These are phyloP conservation scores for Tuber magnatum DNA, from an alignment of 495 filamentous ascomycete species.

Conservation along the genomic window DNA sequence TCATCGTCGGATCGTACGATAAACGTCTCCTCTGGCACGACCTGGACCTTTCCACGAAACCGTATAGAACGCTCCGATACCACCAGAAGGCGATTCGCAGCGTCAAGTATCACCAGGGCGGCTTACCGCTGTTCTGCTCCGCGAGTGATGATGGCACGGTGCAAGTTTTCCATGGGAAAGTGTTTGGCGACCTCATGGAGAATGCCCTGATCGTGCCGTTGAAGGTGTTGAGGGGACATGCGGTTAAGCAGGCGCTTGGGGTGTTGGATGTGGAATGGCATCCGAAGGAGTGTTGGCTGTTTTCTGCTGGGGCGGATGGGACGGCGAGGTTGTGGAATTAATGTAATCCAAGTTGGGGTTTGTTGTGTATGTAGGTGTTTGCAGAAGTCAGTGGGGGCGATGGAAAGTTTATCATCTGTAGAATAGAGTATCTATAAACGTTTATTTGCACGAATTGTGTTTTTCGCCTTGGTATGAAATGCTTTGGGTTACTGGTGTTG, in stretches of 20 bases:
- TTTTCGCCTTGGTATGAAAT: background rate
- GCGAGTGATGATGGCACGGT: constrained; percentile 87
- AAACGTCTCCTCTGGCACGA: constrained; percentile 94
- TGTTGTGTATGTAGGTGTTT: background rate
- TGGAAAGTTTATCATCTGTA: background rate
- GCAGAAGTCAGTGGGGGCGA: background rate
- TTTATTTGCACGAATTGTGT: background rate
- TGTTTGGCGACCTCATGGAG: constrained; percentile 86
- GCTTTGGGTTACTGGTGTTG: background rate
- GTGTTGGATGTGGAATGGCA: constrained; percentile 96
- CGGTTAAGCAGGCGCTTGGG: constrained; percentile 68
- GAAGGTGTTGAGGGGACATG: constrained; percentile 87
- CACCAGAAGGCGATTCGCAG: constrained; percentile 82
- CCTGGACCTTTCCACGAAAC: constrained; percentile 77
- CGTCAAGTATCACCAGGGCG: constrained; percentile 76
- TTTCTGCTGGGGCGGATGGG: constrained; percentile 90
- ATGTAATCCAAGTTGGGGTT: constrained; percentile 9
- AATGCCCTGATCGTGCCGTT: constrained; percentile 92
- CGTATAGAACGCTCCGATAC: constrained; percentile 93
- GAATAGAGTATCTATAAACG: background rate
- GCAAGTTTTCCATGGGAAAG: constrained; percentile 94
- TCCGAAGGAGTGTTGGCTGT: constrained; percentile 81
- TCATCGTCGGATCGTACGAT: constrained; percentile 91
- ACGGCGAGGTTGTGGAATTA: constrained; percentile 67
- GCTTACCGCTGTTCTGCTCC: constrained; percentile 82